Evolutionary conservation across 164 flowering plant genomes (phyloP).

Genomic region (Paratinospora sagittata): DNA sequence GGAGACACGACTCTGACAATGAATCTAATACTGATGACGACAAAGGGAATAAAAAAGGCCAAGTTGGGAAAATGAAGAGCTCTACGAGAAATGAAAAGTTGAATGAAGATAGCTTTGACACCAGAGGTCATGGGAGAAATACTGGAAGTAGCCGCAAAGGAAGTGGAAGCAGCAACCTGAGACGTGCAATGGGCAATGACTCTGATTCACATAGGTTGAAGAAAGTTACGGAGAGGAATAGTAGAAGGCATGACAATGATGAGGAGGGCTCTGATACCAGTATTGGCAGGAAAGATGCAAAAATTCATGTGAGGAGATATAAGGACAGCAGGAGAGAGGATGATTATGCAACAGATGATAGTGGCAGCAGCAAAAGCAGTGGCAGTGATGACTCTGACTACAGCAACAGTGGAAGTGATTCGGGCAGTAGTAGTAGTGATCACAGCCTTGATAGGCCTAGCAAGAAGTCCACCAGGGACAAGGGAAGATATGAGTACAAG

Average conservation of each 20-base stretch:
- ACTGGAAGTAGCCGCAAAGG: background rate
- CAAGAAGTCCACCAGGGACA: background rate
- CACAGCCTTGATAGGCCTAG: conserved; percentile 6
- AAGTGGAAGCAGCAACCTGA: conserved; percentile 13
- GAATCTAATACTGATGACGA: conserved; percentile 25
- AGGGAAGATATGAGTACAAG: background rate
- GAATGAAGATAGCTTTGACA: conserved; percentile 13
- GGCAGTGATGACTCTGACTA: conserved; percentile 12
- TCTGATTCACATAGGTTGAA: conserved; percentile 19
- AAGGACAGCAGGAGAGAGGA: background rate
- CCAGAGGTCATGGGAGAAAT: conserved; percentile 2
- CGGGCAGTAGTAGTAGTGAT: conserved; percentile 18
- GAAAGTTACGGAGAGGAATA: conserved; percentile 8
- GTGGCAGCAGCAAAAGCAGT: conserved; percentile 13
- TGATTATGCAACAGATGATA: conserved; percentile 16
- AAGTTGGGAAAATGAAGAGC: conserved; percentile 12
- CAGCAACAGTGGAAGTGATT: conserved; percentile 17
- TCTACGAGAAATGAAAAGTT: conserved; percentile 6
- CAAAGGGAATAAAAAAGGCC: conserved; percentile 10
- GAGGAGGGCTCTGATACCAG: conserved; percentile 25
- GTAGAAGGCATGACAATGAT: conserved; percentile 28
- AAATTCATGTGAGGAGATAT: conserved; percentile 1
- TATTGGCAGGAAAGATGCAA: conserved; percentile 7
- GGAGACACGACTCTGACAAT: conserved; percentile 35
- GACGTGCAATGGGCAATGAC: conserved; percentile 15